Evolutionary conservation across 257 asterid species (phyloP).

Genomic region (Penstemon eatonii): DNA sequence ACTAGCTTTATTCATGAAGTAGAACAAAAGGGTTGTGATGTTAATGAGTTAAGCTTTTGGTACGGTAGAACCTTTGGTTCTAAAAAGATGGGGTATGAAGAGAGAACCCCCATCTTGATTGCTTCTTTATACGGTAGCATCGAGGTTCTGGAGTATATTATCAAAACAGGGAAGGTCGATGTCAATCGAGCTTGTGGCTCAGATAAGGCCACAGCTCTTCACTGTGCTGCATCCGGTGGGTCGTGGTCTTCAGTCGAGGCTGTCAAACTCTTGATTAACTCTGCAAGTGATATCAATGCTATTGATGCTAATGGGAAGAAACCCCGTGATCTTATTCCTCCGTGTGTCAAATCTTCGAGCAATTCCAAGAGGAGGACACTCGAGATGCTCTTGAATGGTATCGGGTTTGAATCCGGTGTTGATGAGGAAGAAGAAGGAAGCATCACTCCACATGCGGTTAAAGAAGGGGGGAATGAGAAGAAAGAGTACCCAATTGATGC

Average conservation of each 20-base stretch:
- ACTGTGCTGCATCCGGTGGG: constrained; percentile 84
- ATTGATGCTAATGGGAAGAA: constrained; percentile 60
- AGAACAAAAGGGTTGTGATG: constrained; percentile 56
- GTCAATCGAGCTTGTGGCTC: constrained; percentile 69
- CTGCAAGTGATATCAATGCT: constrained; percentile 48
- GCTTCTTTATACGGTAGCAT: constrained; percentile 79
- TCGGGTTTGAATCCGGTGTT: constrained; percentile 20
- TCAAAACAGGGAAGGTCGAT: constrained; percentile 54
- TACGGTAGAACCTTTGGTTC: constrained; percentile 69
- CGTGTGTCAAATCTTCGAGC: constrained; percentile 37
- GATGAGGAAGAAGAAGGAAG: constrained; percentile 40
- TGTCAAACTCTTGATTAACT: constrained; percentile 53
- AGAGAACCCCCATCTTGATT: constrained; percentile 74
- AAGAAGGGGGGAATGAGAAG: constrained; percentile 48
- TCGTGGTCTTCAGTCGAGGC: constrained; percentile 49
- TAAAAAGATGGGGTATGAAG: constrained; percentile 71
- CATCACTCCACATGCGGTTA: constrained; percentile 10
- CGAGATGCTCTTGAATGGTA: constrained; percentile 69
- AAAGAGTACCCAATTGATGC: constrained; percentile 69
- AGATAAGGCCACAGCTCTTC: constrained; percentile 83
- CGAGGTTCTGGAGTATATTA: constrained; percentile 52
- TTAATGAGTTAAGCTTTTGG: constrained; percentile 68
- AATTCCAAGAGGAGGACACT: constrained; percentile 44
- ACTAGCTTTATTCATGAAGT: constrained; percentile 51
- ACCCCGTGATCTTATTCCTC: constrained; percentile 61